phyloP scores from a whole-genome alignment of 176 grass and related monocot genomes.

The Pontederia crassipes region DNA sequence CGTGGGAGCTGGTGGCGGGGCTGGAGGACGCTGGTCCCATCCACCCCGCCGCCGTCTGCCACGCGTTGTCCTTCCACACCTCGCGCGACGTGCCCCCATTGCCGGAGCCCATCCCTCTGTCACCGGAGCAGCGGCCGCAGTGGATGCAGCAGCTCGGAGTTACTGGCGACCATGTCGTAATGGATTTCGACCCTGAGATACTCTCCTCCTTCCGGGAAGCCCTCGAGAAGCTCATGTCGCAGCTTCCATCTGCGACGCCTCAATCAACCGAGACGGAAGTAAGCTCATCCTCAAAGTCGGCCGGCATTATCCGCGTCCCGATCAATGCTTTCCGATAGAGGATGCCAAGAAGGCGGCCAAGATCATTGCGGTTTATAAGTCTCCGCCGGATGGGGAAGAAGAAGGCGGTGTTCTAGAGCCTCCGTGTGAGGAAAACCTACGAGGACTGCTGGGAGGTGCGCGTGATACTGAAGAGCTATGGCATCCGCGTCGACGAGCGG shows the following conservation, averaged over 20 bases:
- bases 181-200: slow-evolving; percentile 40
- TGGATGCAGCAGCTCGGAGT: slow-evolving; percentile 40
- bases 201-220: slow-evolving; percentile 46
- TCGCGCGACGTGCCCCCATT: neutral
- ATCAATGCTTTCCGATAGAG: slow-evolving; percentile 26
- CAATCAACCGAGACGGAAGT: slow-evolving; percentile 5
- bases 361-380: neutral
- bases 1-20: slow-evolving; percentile 97
- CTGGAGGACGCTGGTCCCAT: slow-evolving; percentile 55
- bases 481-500: slow-evolving; percentile 56
- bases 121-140: slow-evolving; percentile 1
- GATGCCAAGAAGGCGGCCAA: slow-evolving; percentile 18
- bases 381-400: slow-evolving; percentile 26
- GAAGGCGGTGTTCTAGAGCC: slow-evolving; percentile 65
- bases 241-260: neutral
- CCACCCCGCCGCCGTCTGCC: neutral
- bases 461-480: slow-evolving; percentile 49
- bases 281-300: neutral
- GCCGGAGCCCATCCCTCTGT: neutral
- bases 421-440: slow-evolving; percentile 61
- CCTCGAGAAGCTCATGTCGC: slow-evolving; percentile 23
- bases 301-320: slow-evolving; percentile 1
- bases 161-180: slow-evolving; percentile 4
- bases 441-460: slow-evolving; percentile 60
- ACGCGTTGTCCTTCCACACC: slow-evolving; percentile 25